A percentile compares a stretch with the other conserved stretches of the same genome.
Evolutionary conservation across 331 rosid genomes (phyloP).

Genomic region (Erythrophleum ivorense): DNA sequence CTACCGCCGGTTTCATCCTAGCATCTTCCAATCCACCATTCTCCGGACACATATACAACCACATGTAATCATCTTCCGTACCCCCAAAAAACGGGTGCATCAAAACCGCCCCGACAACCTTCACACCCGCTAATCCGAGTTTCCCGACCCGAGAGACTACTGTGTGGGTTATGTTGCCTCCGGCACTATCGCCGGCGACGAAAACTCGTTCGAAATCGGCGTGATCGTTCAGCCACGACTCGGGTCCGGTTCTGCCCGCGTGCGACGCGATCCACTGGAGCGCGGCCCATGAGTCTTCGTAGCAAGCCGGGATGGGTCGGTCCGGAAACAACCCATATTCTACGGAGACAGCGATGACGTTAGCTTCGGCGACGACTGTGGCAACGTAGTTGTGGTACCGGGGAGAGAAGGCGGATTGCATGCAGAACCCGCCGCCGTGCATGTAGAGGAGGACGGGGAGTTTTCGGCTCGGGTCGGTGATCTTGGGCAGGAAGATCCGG

Average conservation of each 20-base stretch:
- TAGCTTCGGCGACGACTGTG: conserved; percentile 9
- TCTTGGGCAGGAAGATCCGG: conserved; percentile 44
- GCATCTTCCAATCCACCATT: conserved; percentile 47
- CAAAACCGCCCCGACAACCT: conserved; percentile 45
- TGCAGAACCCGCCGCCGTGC: conserved; percentile 60
- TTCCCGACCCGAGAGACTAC: not conserved
- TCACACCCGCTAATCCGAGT: conserved; percentile 26
- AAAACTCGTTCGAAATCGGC: conserved; percentile 47
- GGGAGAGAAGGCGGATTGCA: conserved; percentile 51
- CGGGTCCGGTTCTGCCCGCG: conserved; percentile 40
- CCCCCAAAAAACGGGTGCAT: conserved; percentile 58
- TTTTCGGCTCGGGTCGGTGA: conserved; percentile 27
- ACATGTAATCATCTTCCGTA: conserved; percentile 42
- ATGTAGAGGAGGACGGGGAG: conserved; percentile 51
- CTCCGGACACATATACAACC: conserved; percentile 50
- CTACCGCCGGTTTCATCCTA: conserved; percentile 46
- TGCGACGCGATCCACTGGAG: conserved; percentile 49
- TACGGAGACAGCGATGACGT: not conserved
- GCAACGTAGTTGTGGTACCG: conserved; percentile 40
- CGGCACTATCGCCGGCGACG: conserved; percentile 52
- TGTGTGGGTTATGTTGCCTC: conserved; percentile 9
- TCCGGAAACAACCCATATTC: not conserved
- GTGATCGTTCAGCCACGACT: conserved; percentile 49
- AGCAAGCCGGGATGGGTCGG: conserved; percentile 12
- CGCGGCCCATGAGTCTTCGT: conserved; percentile 42